Evolutionary conservation across 257 asterid genomes (phyloP), one percentile per base, ranked within the genome.

Genomic region (Linaria vulgaris): DNA sequence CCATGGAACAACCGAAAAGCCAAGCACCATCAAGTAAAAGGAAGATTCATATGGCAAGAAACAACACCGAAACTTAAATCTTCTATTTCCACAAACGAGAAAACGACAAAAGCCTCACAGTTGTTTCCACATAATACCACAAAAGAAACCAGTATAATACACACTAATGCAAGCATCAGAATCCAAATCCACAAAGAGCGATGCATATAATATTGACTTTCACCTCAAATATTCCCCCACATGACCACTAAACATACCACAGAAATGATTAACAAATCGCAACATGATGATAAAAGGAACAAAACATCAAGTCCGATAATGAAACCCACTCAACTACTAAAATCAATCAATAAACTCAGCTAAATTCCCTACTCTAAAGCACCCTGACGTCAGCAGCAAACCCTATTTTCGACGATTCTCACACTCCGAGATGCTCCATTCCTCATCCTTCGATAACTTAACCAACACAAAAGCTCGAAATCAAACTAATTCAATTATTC

Each of bases 81-180:
- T 53, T 21, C 39, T 3, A 56, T 27, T 65, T 34, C 37, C 30
- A 63, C 1, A 43, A 47, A 56, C 20, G n/a, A 25, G 48, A 48
- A 58, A 57, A 57, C 20, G 19, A 52, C 34, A 71, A 69, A 69
- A 69, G 76, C 74, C 64, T 67, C n/a, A 69, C 64, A 56, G 72
- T n/a, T n/a, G 67, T 67, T 66, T 63, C 47, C 43, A 73, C 57
- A 53, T 67, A 80, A 64, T 76, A 61, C 79, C 79, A 69, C 70
- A 61, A 11, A n/a, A 70, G 69, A 78, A 77, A 71, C 64, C 69
- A 70, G 68, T 72, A 79, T 43, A 73, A 66, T 56, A 74, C 57
- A 49, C 73, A 49, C 61, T 56, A 75, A 72, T 69, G 75, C 60
- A 49, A 74, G 95, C 83, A 90, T 80, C 88, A 72, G 78, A 87